Evolutionary conservation across 345 rosid genomes (phyloP).

Genomic region (Excoecaria agallocha): DNA sequence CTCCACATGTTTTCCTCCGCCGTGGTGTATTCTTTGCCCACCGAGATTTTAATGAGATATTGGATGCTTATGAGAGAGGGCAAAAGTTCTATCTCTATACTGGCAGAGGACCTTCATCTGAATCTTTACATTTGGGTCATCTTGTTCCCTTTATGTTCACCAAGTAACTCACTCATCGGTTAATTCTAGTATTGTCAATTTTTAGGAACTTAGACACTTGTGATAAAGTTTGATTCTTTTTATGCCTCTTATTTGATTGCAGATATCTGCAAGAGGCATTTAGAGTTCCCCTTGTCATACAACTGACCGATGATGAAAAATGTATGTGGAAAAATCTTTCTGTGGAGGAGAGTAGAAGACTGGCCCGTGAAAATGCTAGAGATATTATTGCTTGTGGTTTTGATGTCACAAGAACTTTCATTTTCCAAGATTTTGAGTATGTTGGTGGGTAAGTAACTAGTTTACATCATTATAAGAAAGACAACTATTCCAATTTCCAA

Average conservation of each 20-base stretch:
- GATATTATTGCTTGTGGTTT: slow-evolving; percentile 97
- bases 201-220: background rate
- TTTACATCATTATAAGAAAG: background rate
- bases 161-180: slow-evolving; percentile 42
- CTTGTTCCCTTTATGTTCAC: slow-evolving; percentile 96
- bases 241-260: background rate
- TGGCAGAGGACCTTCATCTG: slow-evolving; percentile 95
- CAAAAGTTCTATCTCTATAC: slow-evolving; percentile 86
- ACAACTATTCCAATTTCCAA: background rate
- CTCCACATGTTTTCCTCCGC: slow-evolving; percentile 83
- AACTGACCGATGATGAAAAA: slow-evolving; percentile 93
- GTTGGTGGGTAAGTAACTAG: slow-evolving; percentile 71
- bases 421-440: slow-evolving; percentile 86
- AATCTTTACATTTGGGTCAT: slow-evolving; percentile 88
- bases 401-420: slow-evolving; percentile 74
- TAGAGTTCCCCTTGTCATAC: slow-evolving; percentile 87
- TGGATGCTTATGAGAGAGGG: slow-evolving; percentile 78
- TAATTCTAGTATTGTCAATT: background rate
- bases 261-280: slow-evolving; percentile 87
- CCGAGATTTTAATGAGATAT: slow-evolving; percentile 68
- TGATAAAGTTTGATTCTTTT: background rate
- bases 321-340: slow-evolving; percentile 86
- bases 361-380: slow-evolving; percentile 89
- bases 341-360: slow-evolving; percentile 81
- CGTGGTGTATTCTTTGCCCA: slow-evolving; percentile 94